Evolutionary conservation across 768 basidiomycete genomes (phyloP), one percentile per base, ranked within the genome.

Genomic region (Mycena albidolilacea): DNA sequence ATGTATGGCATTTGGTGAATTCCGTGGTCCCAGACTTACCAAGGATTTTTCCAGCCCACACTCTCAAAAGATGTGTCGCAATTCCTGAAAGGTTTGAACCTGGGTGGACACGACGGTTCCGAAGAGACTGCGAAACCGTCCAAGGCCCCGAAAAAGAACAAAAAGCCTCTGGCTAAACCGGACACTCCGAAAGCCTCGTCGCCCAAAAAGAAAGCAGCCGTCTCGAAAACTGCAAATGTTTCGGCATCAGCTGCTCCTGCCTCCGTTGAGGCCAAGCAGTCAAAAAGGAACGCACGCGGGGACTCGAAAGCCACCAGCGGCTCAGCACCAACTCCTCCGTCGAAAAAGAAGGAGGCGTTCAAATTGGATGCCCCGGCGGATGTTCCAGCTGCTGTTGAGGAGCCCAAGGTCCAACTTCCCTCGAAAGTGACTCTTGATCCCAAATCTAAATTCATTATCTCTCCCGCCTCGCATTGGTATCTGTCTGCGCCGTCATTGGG

Each of bases 401-500:
- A 74, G 37, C 74, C 79, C 14, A 80, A 78, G 69, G 75, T 78
- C 37, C 76, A 78, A 48, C 74, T 84, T 44, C 83, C 84, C 15
- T 80, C 79, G 6, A 85, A 84, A 76, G 77, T 84, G 41, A 76
- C 83, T 0, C 75, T 83, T 52, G 82, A 84, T 70, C 75, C 81
- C n/a, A 84, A 83, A 67, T 84, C 85, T 5, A 77, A 77, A 30
- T 85, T 87, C 72, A 74, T 86, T 10, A 79, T 84, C 60, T 80
- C 82, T 35, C 85, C 87, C 1, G 80, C 76, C 44, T 79, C 91
- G 2, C 85, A 87, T 58, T 93, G 92, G 93, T 90, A 93, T 77
- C 79, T 82, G 60, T 80, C 83, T 11, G 74, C 88, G 12, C 84
- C 87, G 7, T 77, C 82, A 7, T 85, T 93, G 10, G 60, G 80